Conservation (phyloP, 1,139 yeast species). For the Saccharomyces pastorianus region DNA sequence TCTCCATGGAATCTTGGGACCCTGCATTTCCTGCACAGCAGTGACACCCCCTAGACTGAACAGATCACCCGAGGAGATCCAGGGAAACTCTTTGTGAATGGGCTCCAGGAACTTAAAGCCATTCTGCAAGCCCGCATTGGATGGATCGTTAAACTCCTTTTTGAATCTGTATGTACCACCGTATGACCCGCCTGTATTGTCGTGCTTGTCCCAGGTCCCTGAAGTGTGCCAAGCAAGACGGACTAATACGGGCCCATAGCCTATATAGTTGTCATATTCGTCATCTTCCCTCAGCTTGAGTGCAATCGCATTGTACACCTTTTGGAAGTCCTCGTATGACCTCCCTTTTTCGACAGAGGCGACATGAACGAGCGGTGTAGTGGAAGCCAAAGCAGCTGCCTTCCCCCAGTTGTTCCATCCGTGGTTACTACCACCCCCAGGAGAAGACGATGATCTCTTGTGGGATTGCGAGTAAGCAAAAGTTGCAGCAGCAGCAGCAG, state of each 20-base stretch:
- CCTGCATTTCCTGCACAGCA: slow-evolving; percentile 79
- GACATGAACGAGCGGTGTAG: slow-evolving; percentile 9
- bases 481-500: slow-evolving; percentile 12
- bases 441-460: neutral
- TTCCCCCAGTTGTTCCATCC: slow-evolving; percentile 1
- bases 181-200: slow-evolving; percentile 66
- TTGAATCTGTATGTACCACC: slow-evolving; percentile 76
- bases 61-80: slow-evolving; percentile 81
- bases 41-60: slow-evolving; percentile 83
- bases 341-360: slow-evolving; percentile 22
- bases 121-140: slow-evolving; percentile 62
- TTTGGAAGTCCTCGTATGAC: slow-evolving; percentile 51
- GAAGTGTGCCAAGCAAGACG: slow-evolving; percentile 73
- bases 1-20: slow-evolving; percentile 84
- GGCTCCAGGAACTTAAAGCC: slow-evolving; percentile 62
- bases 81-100: slow-evolving; percentile 51
- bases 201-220: slow-evolving; percentile 57
- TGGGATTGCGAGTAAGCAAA: slow-evolving; percentile 1
- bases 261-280: slow-evolving; percentile 65
- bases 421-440: slow-evolving; percentile 3
- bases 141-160: slow-evolving; percentile 61
- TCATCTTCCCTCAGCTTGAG: slow-evolving; percentile 64
- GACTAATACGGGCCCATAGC: slow-evolving; percentile 58
- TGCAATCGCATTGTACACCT: slow-evolving; percentile 75
- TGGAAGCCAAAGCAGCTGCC: neutral